Evolutionary conservation across 768 basidiomycete genomes (phyloP).

Genomic region (Lentinus tigrinus): DNA sequence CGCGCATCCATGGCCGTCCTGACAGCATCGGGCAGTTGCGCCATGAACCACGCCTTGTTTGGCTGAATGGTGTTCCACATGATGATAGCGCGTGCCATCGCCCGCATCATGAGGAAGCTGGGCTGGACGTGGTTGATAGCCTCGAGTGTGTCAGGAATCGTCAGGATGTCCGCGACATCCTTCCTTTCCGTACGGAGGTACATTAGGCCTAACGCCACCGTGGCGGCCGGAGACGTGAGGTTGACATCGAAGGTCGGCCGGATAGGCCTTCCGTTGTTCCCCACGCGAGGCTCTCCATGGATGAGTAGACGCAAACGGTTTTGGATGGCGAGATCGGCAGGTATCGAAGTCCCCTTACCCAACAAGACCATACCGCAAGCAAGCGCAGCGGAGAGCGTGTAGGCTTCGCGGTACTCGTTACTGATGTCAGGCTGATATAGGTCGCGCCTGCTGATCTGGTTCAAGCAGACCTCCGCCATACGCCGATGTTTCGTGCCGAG

Average conservation of each 20-base stretch:
- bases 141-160: constrained; percentile 77
- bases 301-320: constrained; percentile 71
- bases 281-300: constrained; percentile 62
- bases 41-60: constrained; percentile 67
- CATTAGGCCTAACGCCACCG: constrained; percentile 89
- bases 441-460: constrained; percentile 77
- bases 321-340: constrained; percentile 72
- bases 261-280: constrained; percentile 34
- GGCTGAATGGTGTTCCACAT: constrained; percentile 82
- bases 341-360: constrained; percentile 75
- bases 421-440: constrained; percentile 80
- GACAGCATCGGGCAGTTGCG: constrained; percentile 71
- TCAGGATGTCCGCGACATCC: constrained; percentile 84
- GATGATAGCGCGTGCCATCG: constrained; percentile 74
- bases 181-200: constrained; percentile 81
- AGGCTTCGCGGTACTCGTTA: constrained; percentile 89
- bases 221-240: constrained; percentile 88
- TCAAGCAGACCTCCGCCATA: constrained; percentile 91
- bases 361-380: constrained; percentile 98
- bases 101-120: constrained; percentile 80
- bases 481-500: constrained; percentile 83
- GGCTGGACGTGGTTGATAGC: constrained; percentile 86
- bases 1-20: constrained; percentile 54
- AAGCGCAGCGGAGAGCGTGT: constrained; percentile 84
- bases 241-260: constrained; percentile 74